Percentiles rank a stretch among this genome's conserved stretches.
phyloP scores from a whole-genome alignment of 1,284 basidiomycete genomes.

The Cutaneotrichosporon cutaneum region DNA sequence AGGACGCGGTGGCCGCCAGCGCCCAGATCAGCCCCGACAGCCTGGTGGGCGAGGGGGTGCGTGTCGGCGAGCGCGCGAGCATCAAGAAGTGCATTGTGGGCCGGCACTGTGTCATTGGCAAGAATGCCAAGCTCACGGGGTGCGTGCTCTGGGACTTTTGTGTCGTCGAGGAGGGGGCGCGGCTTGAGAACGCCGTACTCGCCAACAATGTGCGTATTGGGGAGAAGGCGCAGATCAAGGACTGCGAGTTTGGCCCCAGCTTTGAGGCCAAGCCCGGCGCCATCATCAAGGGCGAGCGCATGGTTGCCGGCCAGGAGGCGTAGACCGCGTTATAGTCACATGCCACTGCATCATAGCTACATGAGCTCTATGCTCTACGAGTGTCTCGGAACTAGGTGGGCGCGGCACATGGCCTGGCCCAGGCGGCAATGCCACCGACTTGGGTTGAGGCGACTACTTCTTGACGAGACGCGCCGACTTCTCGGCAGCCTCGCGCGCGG shows the following conservation, averaged over 20 bases:
- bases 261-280: constrained; percentile 72
- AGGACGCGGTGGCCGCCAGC: constrained; percentile 55
- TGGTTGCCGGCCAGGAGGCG: constrained; percentile 54
- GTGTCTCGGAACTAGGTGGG: too few relatives aligned
- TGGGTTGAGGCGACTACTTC: not conserved
- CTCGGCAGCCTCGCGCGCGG: constrained; percentile 45
- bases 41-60: constrained; percentile 75
- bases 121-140: constrained; percentile 78
- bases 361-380: not conserved
- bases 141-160: constrained; percentile 90
- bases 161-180: constrained; percentile 66
- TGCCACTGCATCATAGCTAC: not conserved
- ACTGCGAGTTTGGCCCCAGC: constrained; percentile 83
- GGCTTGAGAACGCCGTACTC: constrained; percentile 84
- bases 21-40: constrained; percentile 84
- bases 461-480: constrained; percentile 37
- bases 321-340: constrained; percentile 16
- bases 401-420: too few relatives aligned
- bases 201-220: constrained; percentile 80
- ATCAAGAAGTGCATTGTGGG: constrained; percentile 89
- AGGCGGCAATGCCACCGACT: not conserved
- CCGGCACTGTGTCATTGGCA: constrained; percentile 82
- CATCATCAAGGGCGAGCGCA: constrained; percentile 63
- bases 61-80: constrained; percentile 75
- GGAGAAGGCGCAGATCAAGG: constrained; percentile 68